phyloP scores from a whole-genome alignment of 129 eudicot species.

The Smallanthus sonchifolius region DNA sequence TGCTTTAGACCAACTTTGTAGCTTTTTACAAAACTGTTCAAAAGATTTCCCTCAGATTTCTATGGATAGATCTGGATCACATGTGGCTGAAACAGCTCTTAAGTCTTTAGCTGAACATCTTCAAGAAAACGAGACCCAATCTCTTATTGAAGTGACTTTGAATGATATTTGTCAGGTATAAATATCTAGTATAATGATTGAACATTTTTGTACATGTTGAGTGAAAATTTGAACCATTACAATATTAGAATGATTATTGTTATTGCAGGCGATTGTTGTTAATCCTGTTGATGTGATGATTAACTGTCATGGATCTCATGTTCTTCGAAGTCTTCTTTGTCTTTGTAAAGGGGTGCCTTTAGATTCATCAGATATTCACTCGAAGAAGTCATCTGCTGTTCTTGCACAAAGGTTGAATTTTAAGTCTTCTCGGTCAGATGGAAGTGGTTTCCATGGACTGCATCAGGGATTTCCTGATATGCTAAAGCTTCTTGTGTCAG shows the following conservation, averaged over 20 bases:
- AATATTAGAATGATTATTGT: background rate
- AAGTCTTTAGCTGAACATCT: slow-evolving; percentile 74
- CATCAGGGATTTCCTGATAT: slow-evolving; percentile 64
- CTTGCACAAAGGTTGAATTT: slow-evolving; percentile 73
- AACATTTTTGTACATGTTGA: slow-evolving; percentile 1
- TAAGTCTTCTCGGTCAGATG: slow-evolving; percentile 30
- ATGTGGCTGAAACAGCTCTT: slow-evolving; percentile 96
- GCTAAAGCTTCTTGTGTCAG: slow-evolving; percentile 65
- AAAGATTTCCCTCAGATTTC: slow-evolving; percentile 62
- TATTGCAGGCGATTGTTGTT: slow-evolving; percentile 51
- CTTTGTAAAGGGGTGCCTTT: slow-evolving; percentile 83
- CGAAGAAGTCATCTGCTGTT: slow-evolving; percentile 56
- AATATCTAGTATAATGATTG: background rate
- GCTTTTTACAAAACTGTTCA: slow-evolving; percentile 63
- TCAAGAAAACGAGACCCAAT: slow-evolving; percentile 48
- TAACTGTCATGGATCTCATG: slow-evolving; percentile 91
- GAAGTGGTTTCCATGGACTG: slow-evolving; percentile 28
- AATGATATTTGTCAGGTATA: slow-evolving; percentile 66
- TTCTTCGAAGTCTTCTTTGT: slow-evolving; percentile 82
- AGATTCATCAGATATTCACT: slow-evolving; percentile 71
- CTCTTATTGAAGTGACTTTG: slow-evolving; percentile 60
- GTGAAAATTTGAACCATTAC: background rate
- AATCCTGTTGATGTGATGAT: slow-evolving; percentile 81
- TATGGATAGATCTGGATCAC: slow-evolving; percentile 89
- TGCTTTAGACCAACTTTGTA: slow-evolving; percentile 63